phyloP scores from a whole-genome alignment of 192 early-diverging fungal species.

The Pecoramyces ruminantium region DNA sequence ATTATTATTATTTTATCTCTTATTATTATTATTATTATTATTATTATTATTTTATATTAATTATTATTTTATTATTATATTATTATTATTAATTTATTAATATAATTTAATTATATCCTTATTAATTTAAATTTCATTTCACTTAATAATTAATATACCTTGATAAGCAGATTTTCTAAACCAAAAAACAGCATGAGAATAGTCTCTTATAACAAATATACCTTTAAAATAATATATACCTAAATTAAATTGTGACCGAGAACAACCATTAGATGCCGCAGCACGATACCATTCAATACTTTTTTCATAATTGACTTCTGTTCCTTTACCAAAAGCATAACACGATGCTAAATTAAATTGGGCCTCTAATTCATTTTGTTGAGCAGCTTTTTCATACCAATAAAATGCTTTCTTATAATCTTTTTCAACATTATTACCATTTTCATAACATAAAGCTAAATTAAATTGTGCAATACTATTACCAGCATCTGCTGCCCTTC shows the following conservation, averaged over 20 bases:
- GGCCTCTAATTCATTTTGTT: constrained; percentile 5
- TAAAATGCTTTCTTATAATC: constrained; percentile 2
- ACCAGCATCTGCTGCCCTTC: constrained; percentile 2
- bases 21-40: no score
- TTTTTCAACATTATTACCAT: constrained; percentile 3
- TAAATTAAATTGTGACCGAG: background rate
- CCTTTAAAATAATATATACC: background rate
- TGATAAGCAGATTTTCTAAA: background rate
- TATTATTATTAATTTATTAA: no score
- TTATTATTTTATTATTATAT: no score
- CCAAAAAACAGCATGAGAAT: background rate
- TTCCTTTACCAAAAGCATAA: background rate
- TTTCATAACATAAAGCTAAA: constrained; percentile 4
- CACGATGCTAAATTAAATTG: constrained; percentile 5
- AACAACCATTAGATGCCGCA: background rate
- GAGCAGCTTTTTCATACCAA: constrained; percentile 9
- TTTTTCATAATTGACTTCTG: background rate
- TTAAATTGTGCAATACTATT: constrained; percentile 3
- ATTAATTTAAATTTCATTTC: no score
- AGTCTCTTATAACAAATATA: background rate
- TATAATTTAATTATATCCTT: no score
- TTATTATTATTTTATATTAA: no score
- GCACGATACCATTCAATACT: background rate
- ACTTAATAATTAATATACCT: no score
- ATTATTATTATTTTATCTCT: no score